A percentile compares a stretch with the other conserved stretches of the same genome.
phyloP scores from a whole-genome alignment of 176 grass and related monocot species.

The Poa pratensis region DNA sequence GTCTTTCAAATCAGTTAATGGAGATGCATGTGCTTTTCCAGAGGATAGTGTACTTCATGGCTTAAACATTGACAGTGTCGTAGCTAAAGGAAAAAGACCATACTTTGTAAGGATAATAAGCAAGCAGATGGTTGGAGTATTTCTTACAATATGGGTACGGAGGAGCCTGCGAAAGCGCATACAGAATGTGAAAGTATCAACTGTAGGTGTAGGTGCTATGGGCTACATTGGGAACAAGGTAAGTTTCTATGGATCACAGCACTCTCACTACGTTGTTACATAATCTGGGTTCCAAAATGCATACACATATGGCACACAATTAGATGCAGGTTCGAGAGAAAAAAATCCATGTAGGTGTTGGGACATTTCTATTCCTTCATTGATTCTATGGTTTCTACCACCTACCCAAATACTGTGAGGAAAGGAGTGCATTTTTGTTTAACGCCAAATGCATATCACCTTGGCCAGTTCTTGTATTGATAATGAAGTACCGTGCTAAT shows the following conservation, averaged over 20 bases:
- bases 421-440: constrained; percentile 20
- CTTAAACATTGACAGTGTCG: constrained; percentile 45
- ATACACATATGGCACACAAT: not conserved
- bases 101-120: constrained; percentile 92
- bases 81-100: constrained; percentile 67
- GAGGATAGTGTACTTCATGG: constrained; percentile 53
- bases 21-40: constrained; percentile 44
- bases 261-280: constrained; percentile 6
- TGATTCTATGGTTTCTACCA: not conserved
- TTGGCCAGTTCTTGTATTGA: constrained; percentile 1
- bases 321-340: not conserved
- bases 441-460: constrained; percentile 9
- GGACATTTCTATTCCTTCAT: not conserved
- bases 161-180: constrained; percentile 86
- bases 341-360: not conserved
- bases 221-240: constrained; percentile 98
- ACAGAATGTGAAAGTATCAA: constrained; percentile 93
- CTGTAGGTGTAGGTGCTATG: constrained; percentile 89
- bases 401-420: not conserved
- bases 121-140: constrained; percentile 98
- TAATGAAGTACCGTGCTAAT: constrained; percentile 21
- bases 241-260: constrained; percentile 23
- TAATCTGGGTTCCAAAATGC: constrained; percentile 28
- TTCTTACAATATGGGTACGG: constrained; percentile 89
- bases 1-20: constrained; percentile 73